Evolutionary conservation across 148 eudicot species (phyloP), one percentile per base, ranked within the genome.

Genomic region (Arbutus unedo): DNA sequence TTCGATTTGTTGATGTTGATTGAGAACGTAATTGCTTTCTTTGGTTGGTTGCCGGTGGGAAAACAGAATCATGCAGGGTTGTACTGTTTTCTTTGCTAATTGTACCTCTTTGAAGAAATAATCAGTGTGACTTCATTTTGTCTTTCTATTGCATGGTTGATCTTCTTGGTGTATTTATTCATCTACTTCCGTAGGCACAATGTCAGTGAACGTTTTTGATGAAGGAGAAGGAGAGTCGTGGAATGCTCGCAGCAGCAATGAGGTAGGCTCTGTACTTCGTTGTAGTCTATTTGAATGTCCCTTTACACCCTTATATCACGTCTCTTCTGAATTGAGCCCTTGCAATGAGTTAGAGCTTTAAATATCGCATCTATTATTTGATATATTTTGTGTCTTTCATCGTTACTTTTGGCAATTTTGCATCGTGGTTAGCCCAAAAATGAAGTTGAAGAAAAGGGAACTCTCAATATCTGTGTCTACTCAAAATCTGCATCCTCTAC

Each of bases 211-310:
- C 41, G 49, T 8, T 18, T 11, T 41, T 66, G 83, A 47, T 59
- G 79, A 66, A 19, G 85, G 50, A 51, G 86, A 88, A 13, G 84
- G 43, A 23, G 83, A 84, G 66, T 44, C 78, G n/a, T 43, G 31
- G 43, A 18, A 85, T 23, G 51, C 75, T 45, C 25, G 43, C 73
- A 41, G 70, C 74, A 51, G 76, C 50, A 31, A 83, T 41, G 45
- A 81, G 90, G 90, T 85, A 60, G 45, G 62, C 44, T 66, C 15
- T 41, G 41, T 53, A 25, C 81, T 44, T 56, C 11, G 2, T 49
- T 77, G 3, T 10, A 15, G 10, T 77, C 9, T 38, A 41, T 70
- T 15, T 70, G 2, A 48, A 9, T 70, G 47, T 14, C 38, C 16
- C 48, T 70, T 70, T 70, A 5, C 13, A 16, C 74, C 49, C 48